Evolutionary conservation across 371 early-diverging fungal genomes (phyloP).

Genomic region (Cladochytrium tenue): DNA sequence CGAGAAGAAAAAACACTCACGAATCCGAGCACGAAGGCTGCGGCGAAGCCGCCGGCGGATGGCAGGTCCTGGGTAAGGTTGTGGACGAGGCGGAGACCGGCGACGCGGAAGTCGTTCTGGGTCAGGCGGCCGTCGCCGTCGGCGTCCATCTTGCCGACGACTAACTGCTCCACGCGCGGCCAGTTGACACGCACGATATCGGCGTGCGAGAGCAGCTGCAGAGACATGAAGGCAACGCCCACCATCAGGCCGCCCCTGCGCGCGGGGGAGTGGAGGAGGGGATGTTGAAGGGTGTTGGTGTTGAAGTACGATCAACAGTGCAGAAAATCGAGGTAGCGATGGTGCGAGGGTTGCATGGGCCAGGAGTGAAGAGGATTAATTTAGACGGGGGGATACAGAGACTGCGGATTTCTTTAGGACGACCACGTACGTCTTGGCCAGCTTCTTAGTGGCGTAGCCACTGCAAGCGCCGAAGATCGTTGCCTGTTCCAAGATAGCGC

Average conservation of each 20-base stretch:
- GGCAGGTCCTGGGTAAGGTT: slow-evolving; percentile 41
- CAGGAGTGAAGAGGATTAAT: not conserved
- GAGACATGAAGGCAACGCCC: slow-evolving; percentile 34
- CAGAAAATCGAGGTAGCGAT: not conserved
- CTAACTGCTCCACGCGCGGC: slow-evolving; percentile 30
- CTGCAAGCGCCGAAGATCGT: slow-evolving; percentile 18
- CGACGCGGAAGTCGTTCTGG: slow-evolving; percentile 31
- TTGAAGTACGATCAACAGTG: not conserved
- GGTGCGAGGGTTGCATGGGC: not conserved
- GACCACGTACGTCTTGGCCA: slow-evolving; percentile 35
- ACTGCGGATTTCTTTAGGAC: too few species aligned
- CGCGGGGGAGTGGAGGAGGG: not conserved
- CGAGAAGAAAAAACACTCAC: too few species aligned
- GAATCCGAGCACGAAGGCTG: slow-evolving; percentile 43
- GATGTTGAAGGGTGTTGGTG: too few species aligned
- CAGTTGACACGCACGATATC: slow-evolving; percentile 42
- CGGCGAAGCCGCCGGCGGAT: slow-evolving; percentile 39
- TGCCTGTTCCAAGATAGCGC: too few species aligned
- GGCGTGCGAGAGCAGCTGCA: slow-evolving; percentile 35
- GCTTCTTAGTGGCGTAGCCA: slow-evolving; percentile 39
- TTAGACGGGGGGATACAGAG: too few species aligned
- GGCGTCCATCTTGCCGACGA: slow-evolving; percentile 32
- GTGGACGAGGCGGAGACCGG: slow-evolving; percentile 26
- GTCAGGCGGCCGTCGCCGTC: slow-evolving; percentile 47
- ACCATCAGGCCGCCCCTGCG: slow-evolving; percentile 27